Evolutionary conservation across 306 rosid species (phyloP).

Genomic region (Pterocarpus macrocarpus): DNA sequence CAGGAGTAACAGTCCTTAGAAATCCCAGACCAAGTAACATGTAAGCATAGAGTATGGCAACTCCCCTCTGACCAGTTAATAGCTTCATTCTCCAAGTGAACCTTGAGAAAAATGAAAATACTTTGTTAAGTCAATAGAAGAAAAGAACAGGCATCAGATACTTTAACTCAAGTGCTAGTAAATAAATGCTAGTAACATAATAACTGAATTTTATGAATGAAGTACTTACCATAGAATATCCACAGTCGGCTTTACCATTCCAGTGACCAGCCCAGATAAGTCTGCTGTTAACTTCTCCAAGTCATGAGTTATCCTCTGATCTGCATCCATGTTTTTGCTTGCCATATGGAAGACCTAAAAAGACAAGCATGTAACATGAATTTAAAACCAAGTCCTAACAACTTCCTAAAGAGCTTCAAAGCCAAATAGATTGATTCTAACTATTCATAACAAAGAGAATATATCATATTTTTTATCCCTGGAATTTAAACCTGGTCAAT

Average conservation of each 20-base stretch:
- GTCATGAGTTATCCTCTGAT: conserved; percentile 96
- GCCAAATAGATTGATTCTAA: conserved; percentile 29
- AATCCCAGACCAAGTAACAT: conserved; percentile 98
- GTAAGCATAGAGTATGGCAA: conserved; percentile 87
- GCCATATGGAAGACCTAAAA: conserved; percentile 94
- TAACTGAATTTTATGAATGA: conserved; percentile 30
- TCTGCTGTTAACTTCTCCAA: conserved; percentile 90
- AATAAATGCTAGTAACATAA: conserved; percentile 29
- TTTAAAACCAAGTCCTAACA: conserved; percentile 43
- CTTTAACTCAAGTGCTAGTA: conserved; percentile 33
- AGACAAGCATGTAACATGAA: conserved; percentile 47
- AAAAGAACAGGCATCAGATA: conserved; percentile 17
- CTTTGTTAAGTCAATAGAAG: conserved; percentile 26
- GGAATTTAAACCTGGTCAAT: conserved; percentile 24
- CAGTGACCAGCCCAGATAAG: conserved; percentile 94
- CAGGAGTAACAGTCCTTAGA: conserved; percentile 87
- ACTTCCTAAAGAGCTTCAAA: conserved; percentile 39
- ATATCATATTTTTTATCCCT: conserved; percentile 12
- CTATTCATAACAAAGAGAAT: conserved; percentile 14
- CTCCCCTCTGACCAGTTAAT: conserved; percentile 95
- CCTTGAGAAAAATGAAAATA: conserved; percentile 60
- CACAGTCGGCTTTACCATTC: conserved; percentile 96
- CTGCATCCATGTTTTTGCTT: conserved; percentile 84
- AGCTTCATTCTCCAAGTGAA: conserved; percentile 99
- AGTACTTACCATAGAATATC: conserved; percentile 91